phyloP scores from a whole-genome alignment of 2,329 filamentous ascomycete species.

The Ceratocystis huliohia region DNA sequence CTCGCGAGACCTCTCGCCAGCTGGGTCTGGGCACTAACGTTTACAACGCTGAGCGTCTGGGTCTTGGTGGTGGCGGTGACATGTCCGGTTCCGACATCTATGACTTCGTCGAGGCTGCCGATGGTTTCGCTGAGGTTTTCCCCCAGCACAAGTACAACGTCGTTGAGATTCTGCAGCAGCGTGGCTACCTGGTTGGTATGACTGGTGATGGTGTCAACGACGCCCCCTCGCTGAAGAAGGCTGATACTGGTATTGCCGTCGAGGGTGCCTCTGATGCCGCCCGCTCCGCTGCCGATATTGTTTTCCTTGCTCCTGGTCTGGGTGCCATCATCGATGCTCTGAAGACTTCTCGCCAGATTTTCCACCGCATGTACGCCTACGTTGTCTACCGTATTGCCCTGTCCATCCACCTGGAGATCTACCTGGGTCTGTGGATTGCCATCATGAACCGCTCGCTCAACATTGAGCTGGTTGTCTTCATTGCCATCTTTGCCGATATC shows the following conservation, averaged over 20 bases:
- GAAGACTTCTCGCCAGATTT: slow-evolving; percentile 88
- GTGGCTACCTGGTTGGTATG: slow-evolving; percentile 90
- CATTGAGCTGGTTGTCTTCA: slow-evolving; percentile 80
- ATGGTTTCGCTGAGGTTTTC: slow-evolving; percentile 91
- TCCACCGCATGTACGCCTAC: slow-evolving; percentile 94
- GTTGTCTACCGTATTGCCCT: slow-evolving; percentile 90
- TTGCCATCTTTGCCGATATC: slow-evolving; percentile 88
- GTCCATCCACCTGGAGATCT: slow-evolving; percentile 82
- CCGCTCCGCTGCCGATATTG: slow-evolving; percentile 82
- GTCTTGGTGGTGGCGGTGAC: slow-evolving; percentile 77
- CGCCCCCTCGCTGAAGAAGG: slow-evolving; percentile 83
- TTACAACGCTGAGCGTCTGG: slow-evolving; percentile 85
- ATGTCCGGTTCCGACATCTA: slow-evolving; percentile 91
- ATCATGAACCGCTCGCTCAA: slow-evolving; percentile 76
- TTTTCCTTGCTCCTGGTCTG: slow-evolving; percentile 82
- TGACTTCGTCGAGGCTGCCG: slow-evolving; percentile 88
- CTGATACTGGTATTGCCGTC: slow-evolving; percentile 91
- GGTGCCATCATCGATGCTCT: slow-evolving; percentile 86
- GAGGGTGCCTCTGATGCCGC: slow-evolving; percentile 86
- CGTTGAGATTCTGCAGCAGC: slow-evolving; percentile 84
- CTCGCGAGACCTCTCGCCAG: slow-evolving; percentile 80
- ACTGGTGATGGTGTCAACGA: slow-evolving; percentile 94
- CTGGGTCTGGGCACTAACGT: slow-evolving; percentile 86
- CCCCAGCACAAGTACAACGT: slow-evolving; percentile 93
- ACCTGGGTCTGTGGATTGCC: slow-evolving; percentile 82